Conservation (phyloP, 495 filamentous ascomycete genomes). For the Penicillium riverlandense region DNA sequence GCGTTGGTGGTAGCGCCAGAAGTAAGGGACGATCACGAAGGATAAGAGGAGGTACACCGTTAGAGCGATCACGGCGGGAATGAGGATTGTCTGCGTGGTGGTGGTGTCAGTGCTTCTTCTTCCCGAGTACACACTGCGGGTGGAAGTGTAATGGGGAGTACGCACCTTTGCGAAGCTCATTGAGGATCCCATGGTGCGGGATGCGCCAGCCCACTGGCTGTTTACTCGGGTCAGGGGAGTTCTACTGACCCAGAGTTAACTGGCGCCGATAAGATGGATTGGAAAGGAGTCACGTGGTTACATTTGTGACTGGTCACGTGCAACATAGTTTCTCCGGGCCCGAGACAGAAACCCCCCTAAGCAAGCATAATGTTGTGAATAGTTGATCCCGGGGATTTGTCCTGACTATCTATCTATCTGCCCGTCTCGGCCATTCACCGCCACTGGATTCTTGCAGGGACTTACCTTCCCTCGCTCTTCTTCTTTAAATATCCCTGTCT, state of each 20-base stretch:
- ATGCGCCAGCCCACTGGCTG: no score
- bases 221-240: no score
- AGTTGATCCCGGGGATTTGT: slow-evolving; percentile 17
- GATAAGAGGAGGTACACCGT: slow-evolving; percentile 64
- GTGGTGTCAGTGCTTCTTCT: background rate
- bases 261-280: no score
- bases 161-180: slow-evolving; percentile 26
- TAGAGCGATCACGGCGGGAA: slow-evolving; percentile 72
- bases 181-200: slow-evolving; percentile 24
- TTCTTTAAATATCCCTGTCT: background rate
- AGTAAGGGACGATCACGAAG: slow-evolving; percentile 66
- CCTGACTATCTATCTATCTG: no score
- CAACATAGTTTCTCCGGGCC: slow-evolving; percentile 8
- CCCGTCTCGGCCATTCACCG: no score
- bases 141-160: background rate
- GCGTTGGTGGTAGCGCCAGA: slow-evolving; percentile 66
- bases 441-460: slow-evolving; percentile 2
- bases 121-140: background rate
- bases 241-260: no score
- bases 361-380: slow-evolving; percentile 4
- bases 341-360: slow-evolving; percentile 14
- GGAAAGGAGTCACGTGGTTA: no score
- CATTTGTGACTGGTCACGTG: no score
- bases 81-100: slow-evolving; percentile 56
- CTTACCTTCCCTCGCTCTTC: slow-evolving; percentile 9